Conservation (phyloP, 345 rosid species). For the Rhodamnia argentea region DNA sequence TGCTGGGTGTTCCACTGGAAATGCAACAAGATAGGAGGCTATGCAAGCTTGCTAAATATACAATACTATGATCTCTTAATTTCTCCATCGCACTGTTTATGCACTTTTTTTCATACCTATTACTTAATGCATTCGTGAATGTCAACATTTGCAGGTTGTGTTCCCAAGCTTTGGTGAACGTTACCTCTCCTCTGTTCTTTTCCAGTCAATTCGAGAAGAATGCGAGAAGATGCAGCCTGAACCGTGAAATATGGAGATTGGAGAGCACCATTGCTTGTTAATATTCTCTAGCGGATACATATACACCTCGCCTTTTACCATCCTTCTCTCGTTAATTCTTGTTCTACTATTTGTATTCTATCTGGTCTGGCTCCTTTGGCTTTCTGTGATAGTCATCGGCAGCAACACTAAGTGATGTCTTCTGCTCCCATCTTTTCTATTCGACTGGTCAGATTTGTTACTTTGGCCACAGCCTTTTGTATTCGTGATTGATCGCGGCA, state of each 20-base stretch:
- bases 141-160: constrained; percentile 47
- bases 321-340: not conserved
- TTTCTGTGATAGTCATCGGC: not conserved
- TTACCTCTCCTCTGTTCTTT: constrained; percentile 74
- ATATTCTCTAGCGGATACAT: not conserved
- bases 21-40: not conserved
- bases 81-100: not conserved
- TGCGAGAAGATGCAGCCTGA: constrained; percentile 77
- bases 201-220: constrained; percentile 87
- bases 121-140: not conserved
- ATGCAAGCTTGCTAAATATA: not conserved
- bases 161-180: constrained; percentile 96
- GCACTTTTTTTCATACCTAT: not conserved
- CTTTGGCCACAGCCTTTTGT: not conserved
- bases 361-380: not conserved
- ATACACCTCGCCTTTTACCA: not conserved
- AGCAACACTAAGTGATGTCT: not conserved
- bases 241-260: not conserved
- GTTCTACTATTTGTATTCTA: not conserved
- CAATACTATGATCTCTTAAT: not conserved
- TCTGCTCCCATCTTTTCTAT: not conserved
- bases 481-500: not conserved
- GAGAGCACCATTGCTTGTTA: not conserved
- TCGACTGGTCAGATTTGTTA: not conserved
- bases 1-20: not conserved